Base-by-base conservation (phyloP, 1,284 basidiomycete species). In the Chiua sp. region DNA sequence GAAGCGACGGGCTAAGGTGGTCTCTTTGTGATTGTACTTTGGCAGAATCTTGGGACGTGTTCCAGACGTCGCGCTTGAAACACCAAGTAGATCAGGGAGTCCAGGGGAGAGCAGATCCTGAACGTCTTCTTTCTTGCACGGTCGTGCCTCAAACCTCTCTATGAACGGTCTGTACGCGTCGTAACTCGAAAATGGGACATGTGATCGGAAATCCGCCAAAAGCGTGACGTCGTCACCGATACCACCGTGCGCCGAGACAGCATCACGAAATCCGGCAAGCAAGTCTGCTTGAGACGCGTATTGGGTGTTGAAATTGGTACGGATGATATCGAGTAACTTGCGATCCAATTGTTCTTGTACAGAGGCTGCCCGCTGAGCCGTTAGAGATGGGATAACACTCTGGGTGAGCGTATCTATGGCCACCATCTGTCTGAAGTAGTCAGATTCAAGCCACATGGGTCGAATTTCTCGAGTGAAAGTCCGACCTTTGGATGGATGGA, bases 71-170 rank as follows among this genome's bases (percentile, higher is more conserved):
- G 56, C 46, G 48, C 65, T 67, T 2, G 63, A 57, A 3, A 51
- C 7, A 1, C 52, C 56, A 16, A 67, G 28, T 26, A 49, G 37
- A 26, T 39, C 20, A 12, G 65, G 63, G 4, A 67, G 37, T 26
- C 65, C 65, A 1, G 63, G 65, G 3, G 65, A 50, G n/a, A 66
- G 55, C n/a, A 66, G 55, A 42, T 66, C 56, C n/a, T 50, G 33
- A 16, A 67, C 23, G 3, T 62, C 58, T 12, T 46, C 35, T 30
- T 58, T 51, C 42, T 65, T 57, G 44, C 60, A 67, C 37, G 47
- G 55, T 3, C 28, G 35, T 20, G 57, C 47, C 7, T 66, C 35
- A 47, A 66, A 64, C 39, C 23, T 46, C 11, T 22, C 22, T 7
- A 61, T 51, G 51, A 64, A 64, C 10, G 65, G 62, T 22, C 58